Base-by-base conservation (phyloP, 2,329 filamentous ascomycete genomes). In the Thielaviopsis punctulata region DNA sequence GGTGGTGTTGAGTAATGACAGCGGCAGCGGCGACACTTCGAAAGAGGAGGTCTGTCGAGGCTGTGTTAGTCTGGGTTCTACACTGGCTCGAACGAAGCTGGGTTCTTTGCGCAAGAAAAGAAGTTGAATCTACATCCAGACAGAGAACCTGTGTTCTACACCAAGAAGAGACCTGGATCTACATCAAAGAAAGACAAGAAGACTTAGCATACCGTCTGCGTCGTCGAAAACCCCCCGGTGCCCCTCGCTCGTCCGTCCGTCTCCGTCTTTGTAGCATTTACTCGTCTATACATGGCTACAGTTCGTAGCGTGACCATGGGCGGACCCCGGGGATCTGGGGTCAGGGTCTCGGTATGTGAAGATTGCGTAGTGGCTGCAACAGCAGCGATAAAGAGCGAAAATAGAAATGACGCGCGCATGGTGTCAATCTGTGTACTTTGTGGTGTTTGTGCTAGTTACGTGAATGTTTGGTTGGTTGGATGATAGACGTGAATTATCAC, bases 1-100 rank as follows among this genome's bases (percentile, higher is more conserved):
- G 8, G 49, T 55, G 13, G 46, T 49, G 30, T 55, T 52, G n/a
- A 55, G 50, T 6, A 46, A 44, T 18, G 53, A 52, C 8, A 55
- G 49, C 15, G 53, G 53, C 4, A 49, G 39, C 15, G 53, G 53
- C 4, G 53, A 52, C 4, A 52, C 45, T 33, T 52, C 33, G 12
- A 49, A 33, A 19, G 9, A n/a, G 13, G 51, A 5, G 25, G 49
- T 43, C 30, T 36, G n/a, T n/a, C n/a, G n/a, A 36, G 13, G 10
- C 13, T 12, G 13, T 36, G 30, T 36, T 36, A 36, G 30, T n/a
- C n/a, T n/a, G n/a, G n/a, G n/a, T n/a, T n/a, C n/a, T n/a, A n/a
- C n/a, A n/a, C n/a, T n/a, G n/a, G n/a, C n/a, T n/a, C n/a, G n/a
- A n/a, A n/a, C n/a, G n/a, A n/a, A n/a, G n/a, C n/a, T n/a, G n/a